phyloP scores from a whole-genome alignment of 2,329 filamentous ascomycete species.

The Cladosporium sp. region DNA sequence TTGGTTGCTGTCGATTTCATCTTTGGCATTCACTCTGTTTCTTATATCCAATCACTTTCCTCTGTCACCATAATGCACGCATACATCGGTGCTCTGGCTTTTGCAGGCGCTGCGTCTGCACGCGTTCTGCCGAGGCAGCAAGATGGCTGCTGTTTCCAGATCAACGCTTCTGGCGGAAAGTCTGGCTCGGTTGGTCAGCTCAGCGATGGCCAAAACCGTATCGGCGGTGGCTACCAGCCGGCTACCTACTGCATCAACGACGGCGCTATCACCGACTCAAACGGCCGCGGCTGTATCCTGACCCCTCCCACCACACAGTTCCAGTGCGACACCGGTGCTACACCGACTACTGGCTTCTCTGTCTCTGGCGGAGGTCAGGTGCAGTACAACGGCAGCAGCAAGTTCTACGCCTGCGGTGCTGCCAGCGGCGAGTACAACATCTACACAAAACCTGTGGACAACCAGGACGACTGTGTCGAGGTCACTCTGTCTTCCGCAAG shows the following conservation, averaged over 20 bases:
- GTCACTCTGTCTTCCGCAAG: constrained; percentile 17
- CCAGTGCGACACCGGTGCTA: constrained; percentile 54
- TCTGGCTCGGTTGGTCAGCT: constrained; percentile 18
- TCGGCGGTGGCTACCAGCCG: constrained; percentile 39
- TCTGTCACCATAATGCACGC: constrained; percentile 13
- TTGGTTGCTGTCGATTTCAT: neutral
- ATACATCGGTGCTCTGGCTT: constrained; percentile 14
- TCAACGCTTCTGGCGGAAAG: constrained; percentile 18
- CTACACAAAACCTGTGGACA: constrained; percentile 17
- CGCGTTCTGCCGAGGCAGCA: constrained; percentile 13
- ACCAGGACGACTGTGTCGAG: constrained; percentile 16
- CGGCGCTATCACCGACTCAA: constrained; percentile 47
- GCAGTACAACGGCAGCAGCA: constrained; percentile 44
- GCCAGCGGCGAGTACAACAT: constrained; percentile 38
- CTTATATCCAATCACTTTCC: constrained; percentile 7
- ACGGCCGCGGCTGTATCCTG: constrained; percentile 56
- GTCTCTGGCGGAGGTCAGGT: constrained; percentile 47
- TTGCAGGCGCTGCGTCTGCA: constrained; percentile 16
- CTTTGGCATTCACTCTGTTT: neutral
- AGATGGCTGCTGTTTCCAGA: constrained; percentile 18
- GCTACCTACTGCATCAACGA: constrained; percentile 50
- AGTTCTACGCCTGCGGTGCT: constrained; percentile 58
- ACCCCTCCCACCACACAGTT: constrained; percentile 55
- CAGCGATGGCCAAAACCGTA: constrained; percentile 49
- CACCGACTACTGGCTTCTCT: constrained; percentile 50